phyloP scores from a whole-genome alignment of 2,329 filamentous ascomycete species.

The Nigrospora osmanthi region DNA sequence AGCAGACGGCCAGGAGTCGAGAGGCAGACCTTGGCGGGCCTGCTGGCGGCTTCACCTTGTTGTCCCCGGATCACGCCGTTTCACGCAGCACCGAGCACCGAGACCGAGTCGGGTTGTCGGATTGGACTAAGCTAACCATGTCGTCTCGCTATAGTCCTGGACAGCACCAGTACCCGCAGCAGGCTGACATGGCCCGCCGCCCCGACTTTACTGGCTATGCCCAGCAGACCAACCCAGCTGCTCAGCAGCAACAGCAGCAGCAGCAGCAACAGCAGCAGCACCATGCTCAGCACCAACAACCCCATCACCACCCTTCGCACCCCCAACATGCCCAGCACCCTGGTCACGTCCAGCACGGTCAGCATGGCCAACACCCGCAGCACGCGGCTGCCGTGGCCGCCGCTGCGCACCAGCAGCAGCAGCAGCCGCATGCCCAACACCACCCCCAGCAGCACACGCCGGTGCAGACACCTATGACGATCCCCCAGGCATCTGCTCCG shows the following conservation, averaged over 20 bases:
- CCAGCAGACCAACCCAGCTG: slow-evolving; percentile 2
- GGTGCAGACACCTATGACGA: slow-evolving; percentile 26
- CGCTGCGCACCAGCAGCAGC: slow-evolving; percentile 9
- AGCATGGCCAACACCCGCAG: slow-evolving; percentile 26
- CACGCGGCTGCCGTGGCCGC: slow-evolving; percentile 6
- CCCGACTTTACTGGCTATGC: slow-evolving; percentile 28
- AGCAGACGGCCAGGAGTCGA: too few species aligned
- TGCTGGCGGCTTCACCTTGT: slow-evolving; percentile 12
- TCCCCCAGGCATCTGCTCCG: slow-evolving; percentile 19
- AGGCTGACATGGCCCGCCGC: slow-evolving; percentile 39
- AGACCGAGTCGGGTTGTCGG: not conserved
- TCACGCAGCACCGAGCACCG: slow-evolving; percentile 9
- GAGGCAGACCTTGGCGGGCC: slow-evolving; percentile 4
- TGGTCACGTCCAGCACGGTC: slow-evolving; percentile 16
- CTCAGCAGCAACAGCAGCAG: slow-evolving; percentile 10
- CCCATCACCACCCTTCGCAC: slow-evolving; percentile 11
- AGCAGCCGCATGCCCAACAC: slow-evolving; percentile 16
- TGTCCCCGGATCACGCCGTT: slow-evolving; percentile 7
- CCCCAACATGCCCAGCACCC: slow-evolving; percentile 24
- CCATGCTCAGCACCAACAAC: slow-evolving; percentile 24
- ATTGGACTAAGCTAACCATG: slow-evolving; percentile 21
- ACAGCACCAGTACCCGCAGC: slow-evolving; percentile 39
- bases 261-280: slow-evolving; percentile 21
- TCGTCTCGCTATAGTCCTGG: slow-evolving; percentile 28
- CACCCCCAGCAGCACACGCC: slow-evolving; percentile 25